Percentiles rank a stretch among this genome's conserved stretches.
phyloP scores from a whole-genome alignment of 2,329 filamentous ascomycete species.

The Fusarium duplospermum region DNA sequence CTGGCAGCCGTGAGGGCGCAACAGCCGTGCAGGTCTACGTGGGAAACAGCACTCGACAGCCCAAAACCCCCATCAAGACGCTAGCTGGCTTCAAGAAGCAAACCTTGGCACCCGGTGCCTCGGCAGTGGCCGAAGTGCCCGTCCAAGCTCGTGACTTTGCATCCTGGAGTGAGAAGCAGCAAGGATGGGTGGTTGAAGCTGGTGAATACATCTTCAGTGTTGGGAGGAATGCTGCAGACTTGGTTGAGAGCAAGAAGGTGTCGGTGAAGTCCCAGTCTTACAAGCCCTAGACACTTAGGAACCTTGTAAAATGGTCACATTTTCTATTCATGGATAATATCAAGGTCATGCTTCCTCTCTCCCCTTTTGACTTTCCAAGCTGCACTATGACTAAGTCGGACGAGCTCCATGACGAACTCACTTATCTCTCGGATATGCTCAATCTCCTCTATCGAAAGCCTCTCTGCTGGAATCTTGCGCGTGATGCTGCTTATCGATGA shows the following conservation, averaged over 20 bases:
- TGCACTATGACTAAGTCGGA: slow-evolving; percentile 32
- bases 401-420: slow-evolving; percentile 36
- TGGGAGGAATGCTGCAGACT: slow-evolving; percentile 16
- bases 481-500: slow-evolving; percentile 35
- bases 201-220: slow-evolving; percentile 28
- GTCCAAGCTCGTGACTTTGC: slow-evolving; percentile 8
- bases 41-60: slow-evolving; percentile 9
- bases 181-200: slow-evolving; percentile 17
- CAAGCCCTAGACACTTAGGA: too few species aligned
- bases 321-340: slow-evolving; percentile 24
- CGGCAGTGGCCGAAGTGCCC: background rate
- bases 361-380: slow-evolving; percentile 34
- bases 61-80: slow-evolving; percentile 37
- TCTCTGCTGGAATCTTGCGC: slow-evolving; percentile 25
- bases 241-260: background rate
- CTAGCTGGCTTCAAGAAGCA: slow-evolving; percentile 14
- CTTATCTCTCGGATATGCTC: slow-evolving; percentile 35
- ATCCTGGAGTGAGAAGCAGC: slow-evolving; percentile 1
- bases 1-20: slow-evolving; percentile 60
- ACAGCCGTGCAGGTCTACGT: slow-evolving; percentile 68
- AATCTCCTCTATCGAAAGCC: slow-evolving; percentile 33
- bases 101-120: slow-evolving; percentile 21
- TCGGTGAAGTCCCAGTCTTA: background rate
- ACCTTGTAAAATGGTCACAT: too few species aligned
- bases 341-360: slow-evolving; percentile 32